Evolutionary conservation across 495 filamentous ascomycete species (phyloP).

Genomic region (Aspergillus leporis): DNA sequence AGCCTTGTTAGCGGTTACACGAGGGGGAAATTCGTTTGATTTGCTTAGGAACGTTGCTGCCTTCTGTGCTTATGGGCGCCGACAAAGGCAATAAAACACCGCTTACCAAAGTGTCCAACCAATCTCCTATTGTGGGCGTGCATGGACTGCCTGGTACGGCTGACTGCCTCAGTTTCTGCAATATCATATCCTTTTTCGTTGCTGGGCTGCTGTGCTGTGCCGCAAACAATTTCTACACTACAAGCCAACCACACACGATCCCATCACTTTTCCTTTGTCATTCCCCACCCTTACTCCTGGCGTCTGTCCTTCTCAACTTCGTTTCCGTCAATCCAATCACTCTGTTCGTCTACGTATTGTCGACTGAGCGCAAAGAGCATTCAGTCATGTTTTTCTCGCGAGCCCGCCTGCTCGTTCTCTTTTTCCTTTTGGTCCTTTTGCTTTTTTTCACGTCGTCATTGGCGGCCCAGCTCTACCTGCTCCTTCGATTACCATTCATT

Average conservation of each 20-base stretch:
- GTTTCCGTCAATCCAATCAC: not conserved
- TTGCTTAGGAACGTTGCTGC: not conserved
- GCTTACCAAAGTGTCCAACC: not conserved
- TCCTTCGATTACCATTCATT: constrained; percentile 12
- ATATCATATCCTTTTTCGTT: too few relatives aligned
- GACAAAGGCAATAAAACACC: not conserved
- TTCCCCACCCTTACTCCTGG: not conserved
- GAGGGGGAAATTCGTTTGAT: not conserved
- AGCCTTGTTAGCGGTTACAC: not conserved
- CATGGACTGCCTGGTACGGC: too few relatives aligned
- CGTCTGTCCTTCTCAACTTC: not conserved
- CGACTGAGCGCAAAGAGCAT: too few relatives aligned
- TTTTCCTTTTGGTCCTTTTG: not conserved
- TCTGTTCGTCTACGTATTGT: not conserved
- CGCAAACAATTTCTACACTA: not conserved
- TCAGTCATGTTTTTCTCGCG: constrained; percentile 4
- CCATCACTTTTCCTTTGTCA: not conserved
- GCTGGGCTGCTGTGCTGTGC: too few relatives aligned
- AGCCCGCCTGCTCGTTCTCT: not conserved
- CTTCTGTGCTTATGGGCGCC: not conserved
- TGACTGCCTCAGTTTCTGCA: too few relatives aligned
- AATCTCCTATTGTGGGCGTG: too few relatives aligned
- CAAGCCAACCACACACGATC: too few relatives aligned
- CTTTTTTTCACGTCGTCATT: not conserved
- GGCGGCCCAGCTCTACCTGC: constrained; percentile 3